Evolutionary conservation across 139 green algal species (phyloP).

Genomic region (Axilococcus clingmanii): DNA sequence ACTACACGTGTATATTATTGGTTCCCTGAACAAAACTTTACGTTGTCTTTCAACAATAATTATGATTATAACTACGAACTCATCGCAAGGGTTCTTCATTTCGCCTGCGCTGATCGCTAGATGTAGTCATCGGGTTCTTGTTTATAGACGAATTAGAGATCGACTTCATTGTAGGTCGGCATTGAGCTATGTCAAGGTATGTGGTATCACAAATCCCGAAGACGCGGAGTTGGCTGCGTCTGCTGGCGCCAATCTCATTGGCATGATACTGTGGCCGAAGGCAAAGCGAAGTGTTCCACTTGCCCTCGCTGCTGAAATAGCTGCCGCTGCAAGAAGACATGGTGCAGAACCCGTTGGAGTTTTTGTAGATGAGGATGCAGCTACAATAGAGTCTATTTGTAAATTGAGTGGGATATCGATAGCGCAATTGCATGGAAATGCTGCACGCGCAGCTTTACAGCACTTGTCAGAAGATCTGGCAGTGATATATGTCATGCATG

Average conservation of each 20-base stretch:
- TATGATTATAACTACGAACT: too few species aligned
- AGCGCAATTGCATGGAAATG: constrained; percentile 60
- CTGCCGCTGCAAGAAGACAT: constrained; percentile 22
- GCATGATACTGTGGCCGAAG: constrained; percentile 85
- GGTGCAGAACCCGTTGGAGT: constrained; percentile 63
- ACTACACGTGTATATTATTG: too few species aligned
- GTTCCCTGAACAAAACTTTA: too few species aligned
- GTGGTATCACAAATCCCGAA: constrained; percentile 53
- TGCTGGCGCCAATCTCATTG: constrained; percentile 33
- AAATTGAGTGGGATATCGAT: constrained; percentile 32
- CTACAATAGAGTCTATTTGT: constrained; percentile 45
- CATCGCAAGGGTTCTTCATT: too few species aligned
- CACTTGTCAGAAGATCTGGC: constrained; percentile 29
- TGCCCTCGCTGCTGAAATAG: constrained; percentile 44
- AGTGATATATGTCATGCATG: constrained; percentile 66
- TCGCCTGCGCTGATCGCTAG: too few species aligned
- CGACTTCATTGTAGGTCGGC: too few species aligned
- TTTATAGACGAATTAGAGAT: too few species aligned
- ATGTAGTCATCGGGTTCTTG: too few species aligned
- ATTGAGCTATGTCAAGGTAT: constrained; percentile 51
- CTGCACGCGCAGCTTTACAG: constrained; percentile 21
- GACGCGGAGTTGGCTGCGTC: constrained; percentile 53
- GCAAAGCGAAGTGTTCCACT: constrained; percentile 57
- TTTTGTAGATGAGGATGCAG: constrained; percentile 76
- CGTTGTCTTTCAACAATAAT: too few species aligned